These are phyloP conservation scores for Wickerhamomyces hampshirensis DNA, from an alignment of 805 yeast species.

Conservation along the genomic window DNA sequence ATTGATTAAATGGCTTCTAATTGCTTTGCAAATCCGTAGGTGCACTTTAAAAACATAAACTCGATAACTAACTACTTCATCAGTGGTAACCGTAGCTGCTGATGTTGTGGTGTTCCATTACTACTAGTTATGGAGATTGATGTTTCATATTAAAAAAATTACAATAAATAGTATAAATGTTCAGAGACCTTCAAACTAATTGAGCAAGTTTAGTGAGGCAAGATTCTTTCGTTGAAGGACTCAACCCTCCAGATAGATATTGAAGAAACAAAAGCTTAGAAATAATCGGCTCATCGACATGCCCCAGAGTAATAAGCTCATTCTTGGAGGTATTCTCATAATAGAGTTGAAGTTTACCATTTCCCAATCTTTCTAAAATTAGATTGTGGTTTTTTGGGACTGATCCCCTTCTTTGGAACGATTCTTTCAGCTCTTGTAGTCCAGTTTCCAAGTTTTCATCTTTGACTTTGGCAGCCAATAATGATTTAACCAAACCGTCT, in stretches of 20 bases:
- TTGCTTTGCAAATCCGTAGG: too few species aligned
- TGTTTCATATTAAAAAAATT: too few species aligned
- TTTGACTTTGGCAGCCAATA: constrained; percentile 56
- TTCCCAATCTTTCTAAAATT: constrained; percentile 46
- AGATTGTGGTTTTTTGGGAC: constrained; percentile 73
- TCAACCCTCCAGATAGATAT: constrained; percentile 73
- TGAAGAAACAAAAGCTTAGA: constrained; percentile 67
- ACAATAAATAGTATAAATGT: constrained; percentile 16
- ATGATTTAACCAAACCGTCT: constrained; percentile 83
- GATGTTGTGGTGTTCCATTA: too few species aligned
- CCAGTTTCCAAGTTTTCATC: constrained; percentile 53
- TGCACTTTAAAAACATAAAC: too few species aligned
- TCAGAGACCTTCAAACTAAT: constrained; percentile 12
- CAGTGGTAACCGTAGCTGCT: too few species aligned
- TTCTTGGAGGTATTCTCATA: constrained; percentile 38
- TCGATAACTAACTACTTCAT: too few species aligned
- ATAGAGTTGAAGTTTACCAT: constrained; percentile 43
- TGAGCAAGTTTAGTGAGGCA: constrained; percentile 33
- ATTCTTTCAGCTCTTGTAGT: constrained; percentile 56
- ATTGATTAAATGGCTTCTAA: too few species aligned
- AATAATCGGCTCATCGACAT: constrained; percentile 54
- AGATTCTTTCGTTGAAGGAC: constrained; percentile 46
- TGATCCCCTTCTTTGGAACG: constrained; percentile 60
- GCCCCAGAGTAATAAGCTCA: constrained; percentile 43
- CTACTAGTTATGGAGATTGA: too few species aligned